Evolutionary conservation across 768 basidiomycete genomes (phyloP).

Genomic region (Boletus vinaceobasis): DNA sequence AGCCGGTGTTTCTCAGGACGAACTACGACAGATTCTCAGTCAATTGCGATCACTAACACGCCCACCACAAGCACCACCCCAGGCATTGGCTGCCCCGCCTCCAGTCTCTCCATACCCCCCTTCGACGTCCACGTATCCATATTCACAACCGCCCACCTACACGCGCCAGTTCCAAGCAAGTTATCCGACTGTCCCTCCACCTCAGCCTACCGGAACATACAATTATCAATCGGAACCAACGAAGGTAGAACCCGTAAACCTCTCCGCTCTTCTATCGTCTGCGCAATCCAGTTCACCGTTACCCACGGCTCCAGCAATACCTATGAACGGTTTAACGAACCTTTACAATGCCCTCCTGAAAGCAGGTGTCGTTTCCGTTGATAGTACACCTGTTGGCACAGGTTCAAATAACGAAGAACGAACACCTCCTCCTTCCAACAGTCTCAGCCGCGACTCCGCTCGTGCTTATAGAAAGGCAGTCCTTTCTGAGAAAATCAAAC

Average conservation of each 20-base stretch:
- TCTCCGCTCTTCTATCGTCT: constrained; percentile 29
- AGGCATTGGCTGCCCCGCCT: constrained; percentile 30
- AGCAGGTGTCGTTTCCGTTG: constrained; percentile 70
- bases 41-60: constrained; percentile 66
- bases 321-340: constrained; percentile 46
- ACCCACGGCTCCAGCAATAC: constrained; percentile 20
- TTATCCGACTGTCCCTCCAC: constrained; percentile 31
- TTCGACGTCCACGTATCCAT: constrained; percentile 26
- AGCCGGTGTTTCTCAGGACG: constrained; percentile 74
- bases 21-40: constrained; percentile 69
- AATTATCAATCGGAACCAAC: constrained; percentile 22
- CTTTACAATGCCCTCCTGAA: constrained; percentile 69
- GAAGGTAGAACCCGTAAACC: constrained; percentile 32
- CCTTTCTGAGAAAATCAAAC: constrained; percentile 54
- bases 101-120: constrained; percentile 22
- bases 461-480: constrained; percentile 60
- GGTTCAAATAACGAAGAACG: constrained; percentile 31
- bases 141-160: constrained; percentile 32
- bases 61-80: constrained; percentile 32
- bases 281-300: constrained; percentile 23
- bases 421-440: constrained; percentile 33
- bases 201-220: constrained; percentile 29
- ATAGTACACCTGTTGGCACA: constrained; percentile 49
- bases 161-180: constrained; percentile 26
- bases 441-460: constrained; percentile 44